A percentile compares a stretch with the other conserved stretches of the same genome.
These are phyloP conservation scores for Massariosphaeria phaeospora DNA, from an alignment of 495 filamentous ascomycete genomes.

Conservation along the genomic window DNA sequence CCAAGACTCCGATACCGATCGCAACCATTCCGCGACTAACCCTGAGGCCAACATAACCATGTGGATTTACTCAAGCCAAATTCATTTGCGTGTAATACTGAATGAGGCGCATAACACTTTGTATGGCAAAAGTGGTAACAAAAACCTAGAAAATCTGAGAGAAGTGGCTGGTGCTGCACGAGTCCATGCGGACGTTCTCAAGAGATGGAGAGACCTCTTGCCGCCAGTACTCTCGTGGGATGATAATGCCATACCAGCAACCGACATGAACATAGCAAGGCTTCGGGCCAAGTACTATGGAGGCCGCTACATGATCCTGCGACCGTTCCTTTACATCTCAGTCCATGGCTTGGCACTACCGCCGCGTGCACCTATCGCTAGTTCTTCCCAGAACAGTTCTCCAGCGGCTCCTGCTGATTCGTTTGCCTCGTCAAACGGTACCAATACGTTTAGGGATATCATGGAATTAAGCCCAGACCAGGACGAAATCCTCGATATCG, in stretches of 20 bases:
- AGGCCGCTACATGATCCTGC: constrained; percentile 80
- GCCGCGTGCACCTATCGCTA: constrained; percentile 1
- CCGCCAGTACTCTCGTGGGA: constrained; percentile 57
- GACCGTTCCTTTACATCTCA: constrained; percentile 67
- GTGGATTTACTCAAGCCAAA: constrained; percentile 79
- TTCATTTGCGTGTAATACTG: constrained; percentile 76
- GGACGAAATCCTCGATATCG: neutral
- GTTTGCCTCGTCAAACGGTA: neutral
- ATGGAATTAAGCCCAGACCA: constrained; percentile 12
- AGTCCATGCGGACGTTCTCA: constrained; percentile 12
- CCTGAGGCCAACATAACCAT: constrained; percentile 53
- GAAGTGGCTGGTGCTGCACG: constrained; percentile 9
- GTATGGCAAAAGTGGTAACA: constrained; percentile 49
- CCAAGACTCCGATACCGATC: neutral
- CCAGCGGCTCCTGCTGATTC: neutral
- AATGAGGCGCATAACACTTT: constrained; percentile 78
- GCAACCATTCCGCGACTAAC: constrained; percentile 3
- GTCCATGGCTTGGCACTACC: constrained; percentile 47
- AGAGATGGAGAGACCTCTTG: constrained; percentile 43
- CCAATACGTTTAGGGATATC: neutral
- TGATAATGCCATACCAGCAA: constrained; percentile 60
- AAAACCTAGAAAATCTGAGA: constrained; percentile 7
- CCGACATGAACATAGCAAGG: constrained; percentile 75
- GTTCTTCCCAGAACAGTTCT: constrained; percentile 9
- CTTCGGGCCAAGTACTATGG: constrained; percentile 93